Conservation (phyloP, 2,329 filamentous ascomycete genomes). For the Parasarocladium wereldwijsianum region DNA sequence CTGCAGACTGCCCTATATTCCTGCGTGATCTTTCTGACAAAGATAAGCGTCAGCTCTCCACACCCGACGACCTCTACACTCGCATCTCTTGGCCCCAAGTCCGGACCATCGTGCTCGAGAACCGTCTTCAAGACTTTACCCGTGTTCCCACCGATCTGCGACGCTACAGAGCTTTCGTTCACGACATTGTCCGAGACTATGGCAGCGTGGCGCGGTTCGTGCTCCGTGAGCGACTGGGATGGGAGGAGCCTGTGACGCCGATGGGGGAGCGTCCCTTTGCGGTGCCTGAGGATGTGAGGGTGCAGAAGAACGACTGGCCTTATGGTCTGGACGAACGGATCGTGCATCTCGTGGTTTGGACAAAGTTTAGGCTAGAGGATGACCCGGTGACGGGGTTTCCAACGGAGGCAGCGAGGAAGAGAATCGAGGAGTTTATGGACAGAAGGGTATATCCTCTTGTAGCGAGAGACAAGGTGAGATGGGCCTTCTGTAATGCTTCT, state of each 20-base stretch:
- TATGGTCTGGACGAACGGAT: slow-evolving; percentile 71
- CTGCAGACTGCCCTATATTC: slow-evolving; percentile 55
- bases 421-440: slow-evolving; percentile 59
- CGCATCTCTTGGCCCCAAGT: slow-evolving; percentile 57
- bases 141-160: slow-evolving; percentile 63
- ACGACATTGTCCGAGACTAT: slow-evolving; percentile 47
- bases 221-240: slow-evolving; percentile 52
- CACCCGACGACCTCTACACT: slow-evolving; percentile 50
- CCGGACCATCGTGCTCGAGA: slow-evolving; percentile 41
- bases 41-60: slow-evolving; percentile 55
- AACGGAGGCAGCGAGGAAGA: slow-evolving; percentile 42
- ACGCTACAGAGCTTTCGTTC: slow-evolving; percentile 59
- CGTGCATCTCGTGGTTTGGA: slow-evolving; percentile 83
- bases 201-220: slow-evolving; percentile 72
- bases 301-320: slow-evolving; percentile 86
- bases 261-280: slow-evolving; percentile 26
- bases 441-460: slow-evolving; percentile 46
- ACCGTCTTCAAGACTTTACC: slow-evolving; percentile 63
- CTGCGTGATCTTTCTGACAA: slow-evolving; percentile 50
- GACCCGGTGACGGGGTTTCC: slow-evolving; percentile 51
- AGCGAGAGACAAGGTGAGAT: slow-evolving; percentile 36
- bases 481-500: neutral
- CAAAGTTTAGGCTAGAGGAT: slow-evolving; percentile 68
- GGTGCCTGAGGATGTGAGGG: slow-evolving; percentile 45
- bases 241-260: slow-evolving; percentile 26